Evolutionary conservation across 306 rosid species (phyloP), one percentile per base, ranked within the genome.

Genomic region (apple (Malus domestica)): DNA sequence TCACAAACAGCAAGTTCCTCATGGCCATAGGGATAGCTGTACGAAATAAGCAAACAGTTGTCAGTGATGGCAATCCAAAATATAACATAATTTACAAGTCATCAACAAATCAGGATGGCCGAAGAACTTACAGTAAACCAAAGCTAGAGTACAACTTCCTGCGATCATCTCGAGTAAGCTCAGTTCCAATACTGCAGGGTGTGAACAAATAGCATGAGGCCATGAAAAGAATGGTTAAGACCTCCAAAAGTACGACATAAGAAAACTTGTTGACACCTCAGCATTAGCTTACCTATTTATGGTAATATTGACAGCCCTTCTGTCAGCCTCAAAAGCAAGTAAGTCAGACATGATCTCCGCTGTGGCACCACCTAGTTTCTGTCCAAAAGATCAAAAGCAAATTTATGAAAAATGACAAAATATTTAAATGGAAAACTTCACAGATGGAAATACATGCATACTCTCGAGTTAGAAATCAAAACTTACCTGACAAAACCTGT

Each of bases 291-390:
- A 92, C 99, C 99, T 95, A 45, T 95, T 95, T 74, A 95, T 95
- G 80, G 92, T 73, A 71, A 95, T 95, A 83, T 95, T 95, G 75
- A 92, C 97, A 83, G 99, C 99, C 85, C 99, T 92, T 89, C 99
- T 83, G 84, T 95, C 99, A 72, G 99, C 96, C 87, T 95, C 99
- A 85, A 95, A 92, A 76, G 97, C 90, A 54, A 95, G 97, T 67
- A 95, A 97, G 78, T 95, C 97, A 82, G 97, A 92, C 99, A 95
- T 95, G 84, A 95, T 95, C 88, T 92, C 97, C 73, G 89, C 88
- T 27, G 99, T 95, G 46, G 97, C 99, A 74, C 99, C 97, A 81
- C 99, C 99, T 61, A 95, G 91, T 90, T 92, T 95, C 99, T 95
- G 82, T 77, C 68, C 72, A 75, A 40, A 72, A 81, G 73, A 71